Evolutionary conservation across 768 basidiomycete genomes (phyloP).

Genomic region (Auriscalpium orientale): DNA sequence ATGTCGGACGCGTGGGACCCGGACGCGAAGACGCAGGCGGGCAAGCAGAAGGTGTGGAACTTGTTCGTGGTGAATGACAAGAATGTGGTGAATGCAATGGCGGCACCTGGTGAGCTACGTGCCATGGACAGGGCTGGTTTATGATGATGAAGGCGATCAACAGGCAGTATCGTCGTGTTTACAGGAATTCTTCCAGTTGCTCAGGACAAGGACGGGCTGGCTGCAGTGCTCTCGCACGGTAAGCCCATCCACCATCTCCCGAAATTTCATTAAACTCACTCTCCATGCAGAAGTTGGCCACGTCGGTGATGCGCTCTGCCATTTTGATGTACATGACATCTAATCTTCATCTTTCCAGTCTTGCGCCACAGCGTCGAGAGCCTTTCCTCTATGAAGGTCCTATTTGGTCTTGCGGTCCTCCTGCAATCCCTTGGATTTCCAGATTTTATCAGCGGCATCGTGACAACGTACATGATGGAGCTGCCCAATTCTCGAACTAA

Average conservation of each 20-base stretch:
- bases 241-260: slow-evolving; percentile 5
- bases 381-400: slow-evolving; percentile 34
- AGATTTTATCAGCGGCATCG: slow-evolving; percentile 38
- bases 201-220: slow-evolving; percentile 71
- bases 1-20: not conserved
- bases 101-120: slow-evolving; percentile 47
- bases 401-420: slow-evolving; percentile 33
- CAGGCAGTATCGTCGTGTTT: slow-evolving; percentile 78
- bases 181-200: slow-evolving; percentile 82
- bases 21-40: not conserved
- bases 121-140: no score
- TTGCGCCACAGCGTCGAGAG: slow-evolving; percentile 50
- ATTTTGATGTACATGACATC: not conserved
- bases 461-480: slow-evolving; percentile 48
- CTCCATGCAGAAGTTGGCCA: slow-evolving; percentile 68
- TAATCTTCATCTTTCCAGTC: slow-evolving; percentile 28
- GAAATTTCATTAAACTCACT: not conserved
- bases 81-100: slow-evolving; percentile 70
- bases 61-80: slow-evolving; percentile 73
- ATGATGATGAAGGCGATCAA: no score
- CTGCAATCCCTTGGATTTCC: slow-evolving; percentile 50
- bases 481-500: slow-evolving; percentile 79
- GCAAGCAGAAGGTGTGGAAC: slow-evolving; percentile 42
- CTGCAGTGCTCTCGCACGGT: slow-evolving; percentile 84
- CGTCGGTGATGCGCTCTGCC: slow-evolving; percentile 35